Conservation (phyloP, 805 yeast species). For the Candida peoriensis region DNA sequence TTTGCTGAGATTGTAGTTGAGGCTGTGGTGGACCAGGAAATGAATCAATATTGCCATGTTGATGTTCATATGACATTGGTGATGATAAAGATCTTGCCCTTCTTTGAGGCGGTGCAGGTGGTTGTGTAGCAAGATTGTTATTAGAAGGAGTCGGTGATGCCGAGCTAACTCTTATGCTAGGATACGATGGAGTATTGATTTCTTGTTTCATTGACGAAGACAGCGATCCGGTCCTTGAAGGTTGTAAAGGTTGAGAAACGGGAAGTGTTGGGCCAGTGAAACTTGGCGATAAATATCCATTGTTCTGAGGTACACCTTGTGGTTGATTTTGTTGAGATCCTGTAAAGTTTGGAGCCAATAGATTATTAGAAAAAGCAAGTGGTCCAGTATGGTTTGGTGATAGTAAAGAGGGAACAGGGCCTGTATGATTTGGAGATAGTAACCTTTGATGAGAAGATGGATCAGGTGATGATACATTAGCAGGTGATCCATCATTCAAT, state of each 20-base stretch:
- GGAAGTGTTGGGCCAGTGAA: slow-evolving; percentile 7
- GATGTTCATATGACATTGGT: slow-evolving; percentile 15
- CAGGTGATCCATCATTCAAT: background rate
- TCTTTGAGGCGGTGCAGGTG: slow-evolving; percentile 12
- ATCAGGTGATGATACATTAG: slow-evolving; percentile 15
- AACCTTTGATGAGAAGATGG: slow-evolving; percentile 4
- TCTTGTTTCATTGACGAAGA: slow-evolving; percentile 18
- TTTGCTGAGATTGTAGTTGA: slow-evolving; percentile 11
- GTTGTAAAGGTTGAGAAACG: slow-evolving; percentile 25
- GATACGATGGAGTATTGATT: background rate
- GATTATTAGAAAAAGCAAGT: background rate
- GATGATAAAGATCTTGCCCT: slow-evolving; percentile 21
- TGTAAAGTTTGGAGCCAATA: slow-evolving; percentile 11
- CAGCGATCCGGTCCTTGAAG: slow-evolving; percentile 38
- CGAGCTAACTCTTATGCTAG: slow-evolving; percentile 7
- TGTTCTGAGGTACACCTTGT: background rate
- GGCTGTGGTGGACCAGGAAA: slow-evolving; percentile 14
- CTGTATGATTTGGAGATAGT: slow-evolving; percentile 26
- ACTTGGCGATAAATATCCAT: slow-evolving; percentile 13
- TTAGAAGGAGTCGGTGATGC: slow-evolving; percentile 4
- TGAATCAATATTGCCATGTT: slow-evolving; percentile 4
- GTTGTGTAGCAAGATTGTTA: slow-evolving; percentile 5
- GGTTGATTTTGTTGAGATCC: slow-evolving; percentile 10
- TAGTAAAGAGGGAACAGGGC: slow-evolving; percentile 14
- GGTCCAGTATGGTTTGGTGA: slow-evolving; percentile 14